Evolutionary conservation across 352 stramenopile genomes (phyloP), one percentile per base, ranked within the genome.

Genomic region (Phytophthora constricta): DNA sequence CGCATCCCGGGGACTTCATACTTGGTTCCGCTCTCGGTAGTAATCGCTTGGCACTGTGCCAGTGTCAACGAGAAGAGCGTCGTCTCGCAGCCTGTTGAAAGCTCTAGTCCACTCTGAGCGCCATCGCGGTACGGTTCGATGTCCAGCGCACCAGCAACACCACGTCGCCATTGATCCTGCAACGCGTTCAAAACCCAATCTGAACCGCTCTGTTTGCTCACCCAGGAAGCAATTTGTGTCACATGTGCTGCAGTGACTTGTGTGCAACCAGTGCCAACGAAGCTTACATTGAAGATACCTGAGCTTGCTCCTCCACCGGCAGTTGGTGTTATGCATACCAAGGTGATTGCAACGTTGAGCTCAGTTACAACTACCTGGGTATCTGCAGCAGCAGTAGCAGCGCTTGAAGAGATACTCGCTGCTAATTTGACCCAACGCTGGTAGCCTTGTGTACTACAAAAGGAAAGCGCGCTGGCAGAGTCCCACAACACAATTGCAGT

Each of bases 131-230:
- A 93, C 0, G 82, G 86, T 42, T 93, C 86, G 8, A 92, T 74
- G 53, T 93, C 82, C 13, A 90, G 41, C 1, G 53, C 33, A 9
- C 69, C 53, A 1, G 74, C 70, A 13, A 37, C 19, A 14, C 86
- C 86, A 33, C 84, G 82, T 48, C 83, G 78, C 86, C 86, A 93
- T 41, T 89, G 76, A 71, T 92, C 79, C 4, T 89, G 31, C 8
- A 93, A n/a, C 0, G 72, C 54, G 23, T 79, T 80, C 10, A 58
- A 41, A 4, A 91, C 51, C 77, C 85, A 92, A 0, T 58, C 16
- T 0, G 63, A 72, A 0, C 25, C 42, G 27, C 22, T 61, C 23
- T 65, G 60, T 5, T 45, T 52, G 3, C 52, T 55, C 13, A 91
- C 65, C 72, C 84, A 92, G 14, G 48, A 27, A 8, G 76, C 71